Evolutionary conservation across 2,329 filamentous ascomycete genomes (phyloP).

Genomic region (Colletotrichum theobromicola): DNA sequence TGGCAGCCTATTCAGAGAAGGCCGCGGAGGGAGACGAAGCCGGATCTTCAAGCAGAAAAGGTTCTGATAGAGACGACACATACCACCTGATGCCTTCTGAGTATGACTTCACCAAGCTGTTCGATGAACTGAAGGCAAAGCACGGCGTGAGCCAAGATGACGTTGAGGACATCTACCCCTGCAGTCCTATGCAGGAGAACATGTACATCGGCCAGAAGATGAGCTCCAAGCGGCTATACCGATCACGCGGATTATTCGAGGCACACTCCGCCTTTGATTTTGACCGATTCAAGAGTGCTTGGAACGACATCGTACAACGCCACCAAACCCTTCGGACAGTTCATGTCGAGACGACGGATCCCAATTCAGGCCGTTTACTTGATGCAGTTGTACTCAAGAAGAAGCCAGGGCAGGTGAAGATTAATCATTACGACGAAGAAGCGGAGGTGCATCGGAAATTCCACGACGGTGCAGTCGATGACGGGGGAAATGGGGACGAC

Average conservation of each 20-base stretch:
- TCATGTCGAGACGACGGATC: not conserved
- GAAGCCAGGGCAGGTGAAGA: not conserved
- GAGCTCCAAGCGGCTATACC: slow-evolving; percentile 30
- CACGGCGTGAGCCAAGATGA: not conserved
- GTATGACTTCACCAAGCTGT: not conserved
- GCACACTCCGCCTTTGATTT: not conserved
- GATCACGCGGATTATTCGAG: slow-evolving; percentile 19
- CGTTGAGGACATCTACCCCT: slow-evolving; percentile 39
- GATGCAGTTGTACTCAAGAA: slow-evolving; percentile 15
- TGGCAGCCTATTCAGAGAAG: not conserved
- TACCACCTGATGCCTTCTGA: not conserved
- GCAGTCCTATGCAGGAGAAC: slow-evolving; percentile 41
- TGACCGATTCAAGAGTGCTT: not conserved
- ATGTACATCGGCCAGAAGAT: slow-evolving; percentile 36
- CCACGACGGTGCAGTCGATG: not conserved
- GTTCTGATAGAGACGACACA: not conserved
- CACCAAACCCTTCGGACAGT: slow-evolving; percentile 21
- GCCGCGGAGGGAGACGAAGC: not conserved
- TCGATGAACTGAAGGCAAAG: not conserved
- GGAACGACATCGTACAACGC: slow-evolving; percentile 11
- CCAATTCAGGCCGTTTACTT: not conserved
- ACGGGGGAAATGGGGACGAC: not conserved
- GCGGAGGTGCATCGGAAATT: not conserved
- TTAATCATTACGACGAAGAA: slow-evolving; percentile 8
- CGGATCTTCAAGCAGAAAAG: not conserved